A percentile compares a stretch with the other conserved stretches of the same genome.
phyloP scores from a whole-genome alignment of 2,329 filamentous ascomycete species.

The Ramularia endophylla region DNA sequence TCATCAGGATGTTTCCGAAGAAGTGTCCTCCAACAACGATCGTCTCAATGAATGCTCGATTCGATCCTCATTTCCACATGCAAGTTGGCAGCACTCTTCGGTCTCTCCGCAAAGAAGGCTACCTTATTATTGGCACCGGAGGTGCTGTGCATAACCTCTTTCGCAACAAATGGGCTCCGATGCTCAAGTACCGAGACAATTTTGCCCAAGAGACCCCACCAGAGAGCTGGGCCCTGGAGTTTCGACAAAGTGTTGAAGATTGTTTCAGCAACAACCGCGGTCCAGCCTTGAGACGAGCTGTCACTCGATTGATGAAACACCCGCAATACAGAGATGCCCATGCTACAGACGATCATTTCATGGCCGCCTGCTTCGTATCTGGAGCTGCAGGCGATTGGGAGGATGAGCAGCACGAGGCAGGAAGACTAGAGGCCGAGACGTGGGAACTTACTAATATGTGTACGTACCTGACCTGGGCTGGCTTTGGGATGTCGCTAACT shows the following conservation, averaged over 20 bases:
- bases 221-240: conserved; percentile 57
- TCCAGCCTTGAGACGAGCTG: conserved; percentile 47
- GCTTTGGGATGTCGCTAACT: too few relatives aligned
- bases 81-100: conserved; percentile 53
- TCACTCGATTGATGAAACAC: conserved; percentile 63
- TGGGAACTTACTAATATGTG: conserved; percentile 62
- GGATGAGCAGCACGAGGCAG: conserved; percentile 30
- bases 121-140: conserved; percentile 54
- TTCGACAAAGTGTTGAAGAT: conserved; percentile 60
- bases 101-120: conserved; percentile 48
- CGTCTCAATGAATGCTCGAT: conserved; percentile 49
- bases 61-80: conserved; percentile 53
- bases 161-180: conserved; percentile 59
- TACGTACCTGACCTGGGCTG: too few relatives aligned
- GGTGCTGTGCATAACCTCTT: conserved; percentile 67
- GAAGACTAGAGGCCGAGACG: conserved; percentile 51
- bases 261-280: conserved; percentile 50
- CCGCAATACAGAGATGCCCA: conserved; percentile 61
- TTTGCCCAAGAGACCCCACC: conserved; percentile 56
- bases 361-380: conserved; percentile 58
- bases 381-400: conserved; percentile 47
- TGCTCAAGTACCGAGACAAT: conserved; percentile 58
- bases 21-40: conserved; percentile 62
- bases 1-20: conserved; percentile 63
- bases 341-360: conserved; percentile 65